Percentiles rank a stretch among this genome's conserved stretches.
Evolutionary conservation across 2,329 filamentous ascomycete genomes (phyloP).

Genomic region (Aureobasidium sp.): DNA sequence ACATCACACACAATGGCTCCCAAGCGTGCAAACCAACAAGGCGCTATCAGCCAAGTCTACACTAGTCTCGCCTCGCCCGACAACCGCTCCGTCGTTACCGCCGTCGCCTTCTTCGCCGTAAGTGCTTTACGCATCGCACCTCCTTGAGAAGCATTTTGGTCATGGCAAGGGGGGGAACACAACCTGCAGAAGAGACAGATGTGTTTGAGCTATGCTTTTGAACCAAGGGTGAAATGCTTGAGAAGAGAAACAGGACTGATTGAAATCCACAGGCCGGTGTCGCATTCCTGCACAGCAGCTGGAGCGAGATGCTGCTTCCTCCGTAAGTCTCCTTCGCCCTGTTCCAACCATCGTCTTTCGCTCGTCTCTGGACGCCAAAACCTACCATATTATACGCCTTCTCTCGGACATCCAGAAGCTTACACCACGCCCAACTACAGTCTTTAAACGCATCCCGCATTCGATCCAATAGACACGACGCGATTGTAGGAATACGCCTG

Average conservation of each 20-base stretch:
- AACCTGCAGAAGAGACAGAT: neutral
- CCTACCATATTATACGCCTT: neutral
- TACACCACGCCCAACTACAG: neutral
- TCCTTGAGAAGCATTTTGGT: too few relatives aligned
- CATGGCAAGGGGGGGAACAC: neutral
- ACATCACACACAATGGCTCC: slow-evolving; percentile 12
- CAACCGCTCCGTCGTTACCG: slow-evolving; percentile 41
- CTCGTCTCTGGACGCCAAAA: neutral
- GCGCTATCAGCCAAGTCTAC: slow-evolving; percentile 32
- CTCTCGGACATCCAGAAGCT: neutral
- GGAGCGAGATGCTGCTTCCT: slow-evolving; percentile 42
- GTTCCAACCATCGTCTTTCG: too few relatives aligned
- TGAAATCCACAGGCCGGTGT: slow-evolving; percentile 35
- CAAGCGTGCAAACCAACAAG: slow-evolving; percentile 10
- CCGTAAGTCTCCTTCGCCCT: slow-evolving; percentile 28
- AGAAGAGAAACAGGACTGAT: neutral
- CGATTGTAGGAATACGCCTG: neutral
- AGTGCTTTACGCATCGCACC: slow-evolving; percentile 18
- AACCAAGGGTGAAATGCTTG: neutral
- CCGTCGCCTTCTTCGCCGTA: slow-evolving; percentile 44
- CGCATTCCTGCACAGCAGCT: slow-evolving; percentile 45
- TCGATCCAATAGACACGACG: neutral
- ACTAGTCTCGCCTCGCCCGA: slow-evolving; percentile 37
- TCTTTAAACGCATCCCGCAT: neutral
- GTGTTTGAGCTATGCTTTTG: neutral